Evolutionary conservation across 768 basidiomycete genomes (phyloP), one percentile per base, ranked within the genome.

Genomic region (Tricholoma saponaceum): DNA sequence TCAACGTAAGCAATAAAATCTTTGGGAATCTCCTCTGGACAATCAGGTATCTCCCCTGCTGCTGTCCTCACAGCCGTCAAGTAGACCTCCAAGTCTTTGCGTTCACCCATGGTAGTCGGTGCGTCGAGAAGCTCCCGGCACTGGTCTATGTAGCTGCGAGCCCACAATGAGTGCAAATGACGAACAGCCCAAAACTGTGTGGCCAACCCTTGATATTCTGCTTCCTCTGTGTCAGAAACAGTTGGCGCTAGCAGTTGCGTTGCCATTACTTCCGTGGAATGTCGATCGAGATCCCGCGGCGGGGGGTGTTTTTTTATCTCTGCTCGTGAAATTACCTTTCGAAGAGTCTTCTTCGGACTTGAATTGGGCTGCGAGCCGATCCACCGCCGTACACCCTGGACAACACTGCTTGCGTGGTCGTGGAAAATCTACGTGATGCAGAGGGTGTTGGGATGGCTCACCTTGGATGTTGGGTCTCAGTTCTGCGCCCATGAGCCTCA

Each of bases 361-460:
- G 79, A 60, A 1, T 76, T 64, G 1, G 79, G 74, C 44, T 80
- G 78, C 1, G 86, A 77, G 9, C 84, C 78, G 54, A 92, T 91
- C 89, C 89, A 92, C 16, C 84, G 80, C 26, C 87, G 79, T 9
- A 92, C 86, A 25, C 90, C 90, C 59, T 87, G 86, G 58, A 92
- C 89, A 54, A 91, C 76, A 55, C 89, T 92, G 59, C 52, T 23
- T 10, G 47, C 12, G 2, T 55, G 13, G 18, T 8, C 37, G 68
- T 39, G 62, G 32, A 44, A 54, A 1, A 26, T 6, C 41, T 7
- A 37, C n/a, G 32, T 23, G 23, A n/a, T 1, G 28, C 6, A 4
- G 26, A 2, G 22, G 14, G 50, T 41, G 52, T 30, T 16, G 35
- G 37, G 10, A 7, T 46, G 12, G 50, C 59, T 32, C 60, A 72